These are phyloP conservation scores for Tephrocybe sp. DNA, from an alignment of 768 basidiomycete genomes.

Conservation along the genomic window DNA sequence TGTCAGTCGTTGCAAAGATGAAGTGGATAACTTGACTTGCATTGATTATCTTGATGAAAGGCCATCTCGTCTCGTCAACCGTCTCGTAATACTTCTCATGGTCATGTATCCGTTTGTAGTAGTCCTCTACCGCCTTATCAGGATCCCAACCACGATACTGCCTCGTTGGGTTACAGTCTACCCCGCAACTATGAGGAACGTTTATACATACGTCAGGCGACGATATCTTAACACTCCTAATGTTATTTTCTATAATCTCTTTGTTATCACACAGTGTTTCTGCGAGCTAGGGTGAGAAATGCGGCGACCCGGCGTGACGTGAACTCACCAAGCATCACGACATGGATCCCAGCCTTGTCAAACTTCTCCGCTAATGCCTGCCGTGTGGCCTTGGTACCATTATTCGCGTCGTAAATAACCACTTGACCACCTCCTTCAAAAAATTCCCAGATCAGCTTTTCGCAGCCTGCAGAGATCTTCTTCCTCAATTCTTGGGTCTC, in stretches of 20 bases:
- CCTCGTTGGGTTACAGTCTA: slow-evolving; percentile 5
- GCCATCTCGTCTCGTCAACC: slow-evolving; percentile 88
- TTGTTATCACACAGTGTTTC: slow-evolving; percentile 91
- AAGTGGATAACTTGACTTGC: slow-evolving; percentile 40
- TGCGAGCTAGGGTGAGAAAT: slow-evolving; percentile 27
- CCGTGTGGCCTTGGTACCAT: slow-evolving; percentile 70
- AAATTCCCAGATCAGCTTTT: slow-evolving; percentile 86
- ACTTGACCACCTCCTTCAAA: slow-evolving; percentile 90
- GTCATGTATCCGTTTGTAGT: slow-evolving; percentile 83
- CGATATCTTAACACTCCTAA: slow-evolving; percentile 95
- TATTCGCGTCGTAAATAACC: slow-evolving; percentile 98
- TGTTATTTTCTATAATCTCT: slow-evolving; percentile 92
- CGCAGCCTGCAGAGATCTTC: slow-evolving; percentile 79
- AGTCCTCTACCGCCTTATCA: slow-evolving; percentile 89
- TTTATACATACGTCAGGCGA: slow-evolving; percentile 83
- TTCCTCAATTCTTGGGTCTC: slow-evolving; percentile 80
- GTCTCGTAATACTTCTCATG: slow-evolving; percentile 91
- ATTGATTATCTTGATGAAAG: slow-evolving; percentile 93
- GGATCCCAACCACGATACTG: slow-evolving; percentile 95
- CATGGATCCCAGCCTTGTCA: slow-evolving; percentile 84
- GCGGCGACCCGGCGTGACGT: background rate
- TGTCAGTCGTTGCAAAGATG: slow-evolving; percentile 5
- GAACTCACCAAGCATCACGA: slow-evolving; percentile 82
- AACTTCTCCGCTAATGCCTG: slow-evolving; percentile 82
- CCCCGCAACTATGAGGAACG: background rate